Evolutionary conservation across 129 eudicot species (phyloP).

Genomic region (Erigeron canadensis): DNA sequence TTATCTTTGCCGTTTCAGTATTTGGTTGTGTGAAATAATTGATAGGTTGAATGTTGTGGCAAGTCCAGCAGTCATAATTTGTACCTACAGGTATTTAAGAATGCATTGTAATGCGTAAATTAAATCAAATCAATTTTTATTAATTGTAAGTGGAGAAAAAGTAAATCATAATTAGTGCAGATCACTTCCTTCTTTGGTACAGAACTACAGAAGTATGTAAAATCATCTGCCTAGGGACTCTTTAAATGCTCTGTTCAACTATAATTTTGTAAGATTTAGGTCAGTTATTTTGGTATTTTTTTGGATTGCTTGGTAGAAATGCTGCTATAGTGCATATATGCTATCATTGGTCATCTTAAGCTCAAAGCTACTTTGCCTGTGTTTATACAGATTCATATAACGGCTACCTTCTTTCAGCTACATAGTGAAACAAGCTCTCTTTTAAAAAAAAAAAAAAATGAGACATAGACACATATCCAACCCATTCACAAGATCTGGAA

Average conservation of each 20-base stretch:
- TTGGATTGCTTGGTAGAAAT: conserved; percentile 17
- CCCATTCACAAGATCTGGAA: conserved; percentile 34
- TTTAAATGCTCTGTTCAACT: conserved; percentile 14
- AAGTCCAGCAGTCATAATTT: conserved; percentile 15
- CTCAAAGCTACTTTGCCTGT: conserved; percentile 11
- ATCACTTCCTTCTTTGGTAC: not conserved
- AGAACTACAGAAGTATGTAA: not conserved
- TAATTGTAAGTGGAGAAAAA: conserved; percentile 6
- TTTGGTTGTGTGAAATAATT: conserved; percentile 3
- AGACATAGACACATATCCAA: conserved; percentile 46
- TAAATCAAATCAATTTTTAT: conserved; percentile 5
- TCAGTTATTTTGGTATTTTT: not conserved
- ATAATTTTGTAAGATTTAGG: conserved; percentile 9
- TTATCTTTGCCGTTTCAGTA: not conserved
- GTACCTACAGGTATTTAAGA: conserved; percentile 16
- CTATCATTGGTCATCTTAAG: conserved; percentile 13
- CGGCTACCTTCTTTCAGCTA: conserved; percentile 5
- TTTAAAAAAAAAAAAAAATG: too few relatives aligned
- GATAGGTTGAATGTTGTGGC: conserved; percentile 14
- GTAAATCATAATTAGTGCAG: not conserved
- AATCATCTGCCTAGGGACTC: not conserved
- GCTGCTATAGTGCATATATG: conserved; percentile 1
- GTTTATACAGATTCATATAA: conserved; percentile 34
- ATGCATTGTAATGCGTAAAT: conserved; percentile 1
- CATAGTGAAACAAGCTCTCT: conserved; percentile 8